These are phyloP conservation scores for Lanmaoa pseudosensibilis DNA, from an alignment of 768 basidiomycete genomes.

Conservation along the genomic window DNA sequence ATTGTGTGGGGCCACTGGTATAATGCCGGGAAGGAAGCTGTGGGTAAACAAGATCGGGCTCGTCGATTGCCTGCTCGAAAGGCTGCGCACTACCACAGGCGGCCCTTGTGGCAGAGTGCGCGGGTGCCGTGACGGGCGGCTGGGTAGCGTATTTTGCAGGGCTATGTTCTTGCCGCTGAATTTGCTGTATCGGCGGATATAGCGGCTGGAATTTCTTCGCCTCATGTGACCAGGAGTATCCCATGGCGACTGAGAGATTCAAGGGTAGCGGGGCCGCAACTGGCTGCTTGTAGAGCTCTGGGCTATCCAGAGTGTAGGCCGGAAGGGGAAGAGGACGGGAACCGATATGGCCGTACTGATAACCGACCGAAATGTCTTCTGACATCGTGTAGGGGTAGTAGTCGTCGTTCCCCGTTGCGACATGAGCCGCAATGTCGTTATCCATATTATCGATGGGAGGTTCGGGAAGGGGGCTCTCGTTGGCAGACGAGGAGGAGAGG, in stretches of 20 bases:
- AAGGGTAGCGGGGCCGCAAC: conserved; percentile 33
- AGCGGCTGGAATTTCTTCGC: conserved; percentile 38
- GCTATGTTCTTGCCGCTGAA: conserved; percentile 26
- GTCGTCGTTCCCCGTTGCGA: conserved; percentile 27
- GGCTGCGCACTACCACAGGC: conserved; percentile 16
- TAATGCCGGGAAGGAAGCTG: conserved; percentile 27
- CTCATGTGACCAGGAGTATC: conserved; percentile 33
- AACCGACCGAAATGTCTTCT: conserved; percentile 24
- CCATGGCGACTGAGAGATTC: conserved; percentile 34
- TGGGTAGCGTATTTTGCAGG: conserved; percentile 20
- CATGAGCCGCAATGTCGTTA: conserved; percentile 26
- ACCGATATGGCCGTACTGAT: conserved; percentile 25
- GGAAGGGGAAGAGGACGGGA: conserved; percentile 26
- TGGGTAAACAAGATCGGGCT: conserved; percentile 26
- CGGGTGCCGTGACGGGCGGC: conserved; percentile 11
- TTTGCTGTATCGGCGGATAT: conserved; percentile 34
- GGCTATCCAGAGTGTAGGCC: conserved; percentile 21
- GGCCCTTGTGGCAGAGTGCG: conserved; percentile 13
- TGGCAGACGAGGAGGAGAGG: conserved; percentile 40
- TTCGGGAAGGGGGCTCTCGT: conserved; percentile 42
- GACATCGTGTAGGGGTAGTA: conserved; percentile 28
- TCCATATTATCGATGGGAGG: conserved; percentile 37
- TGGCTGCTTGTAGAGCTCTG: conserved; percentile 35
- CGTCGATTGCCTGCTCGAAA: conserved; percentile 30
- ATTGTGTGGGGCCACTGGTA: conserved; percentile 16